Evolutionary conservation across 148 eudicot species (phyloP).

Genomic region (Salicornia ramosissima): DNA sequence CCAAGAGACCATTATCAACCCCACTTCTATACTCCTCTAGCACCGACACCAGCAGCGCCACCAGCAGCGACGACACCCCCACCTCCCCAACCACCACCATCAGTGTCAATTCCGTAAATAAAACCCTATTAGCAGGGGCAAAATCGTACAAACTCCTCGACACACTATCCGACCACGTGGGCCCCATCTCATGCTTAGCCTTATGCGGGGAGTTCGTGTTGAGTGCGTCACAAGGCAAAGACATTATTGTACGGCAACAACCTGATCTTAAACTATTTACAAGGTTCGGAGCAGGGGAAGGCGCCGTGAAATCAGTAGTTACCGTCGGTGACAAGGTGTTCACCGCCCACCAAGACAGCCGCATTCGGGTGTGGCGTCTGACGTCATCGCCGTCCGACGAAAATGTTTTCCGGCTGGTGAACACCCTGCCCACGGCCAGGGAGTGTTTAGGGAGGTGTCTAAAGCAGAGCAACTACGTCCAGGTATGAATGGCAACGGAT

Average conservation of each 20-base stretch:
- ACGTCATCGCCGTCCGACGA: slow-evolving; percentile 77
- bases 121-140: slow-evolving; percentile 6
- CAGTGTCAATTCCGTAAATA: too few relatives aligned
- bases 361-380: slow-evolving; percentile 87
- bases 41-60: slow-evolving; percentile 12
- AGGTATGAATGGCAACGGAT: too few relatives aligned
- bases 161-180: slow-evolving; percentile 55
- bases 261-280: slow-evolving; percentile 66
- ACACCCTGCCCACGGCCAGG: slow-evolving; percentile 71
- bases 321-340: slow-evolving; percentile 60
- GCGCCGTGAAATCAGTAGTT: slow-evolving; percentile 70
- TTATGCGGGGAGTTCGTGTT: slow-evolving; percentile 78
- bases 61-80: slow-evolving; percentile 16
- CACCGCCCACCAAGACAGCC: slow-evolving; percentile 87
- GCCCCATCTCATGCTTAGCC: slow-evolving; percentile 69
- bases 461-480: slow-evolving; percentile 86
- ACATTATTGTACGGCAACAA: slow-evolving; percentile 90
- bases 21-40: slow-evolving; percentile 11
- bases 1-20: slow-evolving; percentile 27
- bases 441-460: slow-evolving; percentile 80
- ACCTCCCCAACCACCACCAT: too few relatives aligned
- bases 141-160: slow-evolving; percentile 48
- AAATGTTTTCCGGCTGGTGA: slow-evolving; percentile 55
- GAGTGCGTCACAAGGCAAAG: slow-evolving; percentile 81
- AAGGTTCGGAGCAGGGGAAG: slow-evolving; percentile 72